phyloP scores from a whole-genome alignment of 169 alveolate species.

The Cryptosporidium xiaoi region DNA sequence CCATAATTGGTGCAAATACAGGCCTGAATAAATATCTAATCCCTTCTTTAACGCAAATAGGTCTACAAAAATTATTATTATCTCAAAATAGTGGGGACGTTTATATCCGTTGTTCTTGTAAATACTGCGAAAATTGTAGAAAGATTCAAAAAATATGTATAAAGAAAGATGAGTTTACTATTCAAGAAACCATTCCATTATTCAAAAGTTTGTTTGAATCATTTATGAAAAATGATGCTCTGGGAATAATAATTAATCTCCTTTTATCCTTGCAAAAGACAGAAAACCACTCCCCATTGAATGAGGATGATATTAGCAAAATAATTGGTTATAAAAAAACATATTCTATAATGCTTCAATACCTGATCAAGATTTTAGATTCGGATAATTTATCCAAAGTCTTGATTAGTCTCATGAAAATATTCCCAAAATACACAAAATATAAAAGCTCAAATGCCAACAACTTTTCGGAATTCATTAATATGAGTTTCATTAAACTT shows the following conservation, averaged over 20 bases:
- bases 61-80: slow-evolving; percentile 52
- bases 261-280: slow-evolving; percentile 21
- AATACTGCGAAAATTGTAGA: slow-evolving; percentile 59
- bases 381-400: slow-evolving; percentile 21
- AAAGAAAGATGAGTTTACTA: slow-evolving; percentile 50
- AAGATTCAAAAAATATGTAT: slow-evolving; percentile 64
- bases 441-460: not conserved
- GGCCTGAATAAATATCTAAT: slow-evolving; percentile 23
- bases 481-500: slow-evolving; percentile 17
- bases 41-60: slow-evolving; percentile 57
- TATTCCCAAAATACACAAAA: slow-evolving; percentile 44
- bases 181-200: slow-evolving; percentile 45
- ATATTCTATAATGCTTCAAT: slow-evolving; percentile 25
- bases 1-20: slow-evolving; percentile 62
- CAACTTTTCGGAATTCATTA: slow-evolving; percentile 1
- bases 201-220: slow-evolving; percentile 9
- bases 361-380: slow-evolving; percentile 18
- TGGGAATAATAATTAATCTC: slow-evolving; percentile 18
- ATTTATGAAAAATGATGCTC: slow-evolving; percentile 38
- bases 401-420: slow-evolving; percentile 33
- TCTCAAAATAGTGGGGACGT: slow-evolving; percentile 29
- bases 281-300: not conserved
- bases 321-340: slow-evolving; percentile 23
- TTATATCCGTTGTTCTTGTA: slow-evolving; percentile 47
- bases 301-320: not conserved